These are phyloP conservation scores for Diplocarpon rosae DNA, from an alignment of 2,329 filamentous ascomycete genomes.

Conservation along the genomic window DNA sequence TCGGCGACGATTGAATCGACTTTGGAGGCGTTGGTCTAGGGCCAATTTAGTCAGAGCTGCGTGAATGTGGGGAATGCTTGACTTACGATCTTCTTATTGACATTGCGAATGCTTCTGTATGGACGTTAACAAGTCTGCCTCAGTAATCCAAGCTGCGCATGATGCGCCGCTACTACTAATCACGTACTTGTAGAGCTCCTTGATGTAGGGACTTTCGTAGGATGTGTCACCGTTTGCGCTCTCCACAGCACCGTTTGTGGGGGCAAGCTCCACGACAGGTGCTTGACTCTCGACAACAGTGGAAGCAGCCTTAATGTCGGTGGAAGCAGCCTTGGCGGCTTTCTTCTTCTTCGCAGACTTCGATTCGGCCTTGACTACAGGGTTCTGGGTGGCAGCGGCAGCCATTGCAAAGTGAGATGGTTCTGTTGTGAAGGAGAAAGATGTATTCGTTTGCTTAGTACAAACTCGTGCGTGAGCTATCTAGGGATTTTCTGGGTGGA, in stretches of 20 bases:
- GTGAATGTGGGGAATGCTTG: not conserved
- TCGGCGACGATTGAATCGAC: slow-evolving; percentile 59
- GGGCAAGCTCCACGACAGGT: slow-evolving; percentile 36
- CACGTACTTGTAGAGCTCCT: slow-evolving; percentile 82
- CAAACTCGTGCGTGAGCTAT: slow-evolving; percentile 8
- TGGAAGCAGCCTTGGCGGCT: slow-evolving; percentile 43
- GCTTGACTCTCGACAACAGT: slow-evolving; percentile 39
- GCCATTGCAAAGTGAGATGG: slow-evolving; percentile 41
- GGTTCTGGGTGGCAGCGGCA: slow-evolving; percentile 50
- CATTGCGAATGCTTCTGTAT: slow-evolving; percentile 73
- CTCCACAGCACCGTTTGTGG: slow-evolving; percentile 35
- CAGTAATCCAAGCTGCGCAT: not conserved
- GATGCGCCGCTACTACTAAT: not conserved
- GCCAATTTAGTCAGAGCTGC: slow-evolving; percentile 10
- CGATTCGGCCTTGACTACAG: slow-evolving; percentile 48
- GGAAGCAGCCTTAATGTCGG: slow-evolving; percentile 43
- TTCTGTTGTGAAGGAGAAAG: not conserved
- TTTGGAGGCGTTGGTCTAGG: slow-evolving; percentile 58
- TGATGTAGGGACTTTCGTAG: slow-evolving; percentile 69
- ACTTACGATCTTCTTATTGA: slow-evolving; percentile 88
- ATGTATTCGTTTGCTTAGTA: slow-evolving; percentile 6
- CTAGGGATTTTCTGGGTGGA: not conserved
- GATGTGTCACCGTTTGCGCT: slow-evolving; percentile 38
- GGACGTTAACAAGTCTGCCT: slow-evolving; percentile 7
- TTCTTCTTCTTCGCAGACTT: slow-evolving; percentile 63